These are phyloP conservation scores for Hyaloperonospora arabidopsidis DNA, from an alignment of 352 stramenopile species.

Conservation along the genomic window DNA sequence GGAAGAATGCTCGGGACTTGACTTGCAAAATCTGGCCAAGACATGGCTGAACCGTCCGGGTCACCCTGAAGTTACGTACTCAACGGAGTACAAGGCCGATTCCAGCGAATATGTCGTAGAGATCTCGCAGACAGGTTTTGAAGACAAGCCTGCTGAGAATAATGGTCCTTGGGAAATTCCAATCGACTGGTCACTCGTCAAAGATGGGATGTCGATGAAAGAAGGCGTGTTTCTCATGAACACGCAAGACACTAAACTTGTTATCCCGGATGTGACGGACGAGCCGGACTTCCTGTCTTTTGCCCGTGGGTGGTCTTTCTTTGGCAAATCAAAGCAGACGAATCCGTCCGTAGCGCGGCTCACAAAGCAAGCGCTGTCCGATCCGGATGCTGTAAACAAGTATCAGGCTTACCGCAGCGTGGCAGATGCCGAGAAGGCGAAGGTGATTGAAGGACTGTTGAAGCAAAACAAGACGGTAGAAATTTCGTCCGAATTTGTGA, in stretches of 20 bases:
- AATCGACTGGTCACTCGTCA: slow-evolving; percentile 68
- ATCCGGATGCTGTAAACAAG: slow-evolving; percentile 71
- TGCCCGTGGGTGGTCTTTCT: slow-evolving; percentile 71
- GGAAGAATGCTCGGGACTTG: slow-evolving; percentile 55
- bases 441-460: slow-evolving; percentile 55
- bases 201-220: slow-evolving; percentile 50
- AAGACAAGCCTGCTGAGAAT: slow-evolving; percentile 55
- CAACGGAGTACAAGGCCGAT: slow-evolving; percentile 41
- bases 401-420: slow-evolving; percentile 68
- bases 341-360: slow-evolving; percentile 41
- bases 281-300: slow-evolving; percentile 70
- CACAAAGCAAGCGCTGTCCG: slow-evolving; percentile 56
- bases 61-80: slow-evolving; percentile 60
- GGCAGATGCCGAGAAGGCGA: slow-evolving; percentile 58
- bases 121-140: slow-evolving; percentile 61
- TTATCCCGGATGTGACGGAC: slow-evolving; percentile 39
- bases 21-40: slow-evolving; percentile 59
- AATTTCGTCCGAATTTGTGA: slow-evolving; percentile 52
- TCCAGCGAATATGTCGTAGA: slow-evolving; percentile 49
- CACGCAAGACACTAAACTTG: slow-evolving; percentile 44
- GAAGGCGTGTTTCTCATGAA: slow-evolving; percentile 57
- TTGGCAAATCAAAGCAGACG: slow-evolving; percentile 61
- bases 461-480: slow-evolving; percentile 38
- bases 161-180: slow-evolving; percentile 74
- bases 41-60: slow-evolving; percentile 69